Evolutionary conservation across 2,329 filamentous ascomycete species (phyloP).

Genomic region (Boeremia exigua): DNA sequence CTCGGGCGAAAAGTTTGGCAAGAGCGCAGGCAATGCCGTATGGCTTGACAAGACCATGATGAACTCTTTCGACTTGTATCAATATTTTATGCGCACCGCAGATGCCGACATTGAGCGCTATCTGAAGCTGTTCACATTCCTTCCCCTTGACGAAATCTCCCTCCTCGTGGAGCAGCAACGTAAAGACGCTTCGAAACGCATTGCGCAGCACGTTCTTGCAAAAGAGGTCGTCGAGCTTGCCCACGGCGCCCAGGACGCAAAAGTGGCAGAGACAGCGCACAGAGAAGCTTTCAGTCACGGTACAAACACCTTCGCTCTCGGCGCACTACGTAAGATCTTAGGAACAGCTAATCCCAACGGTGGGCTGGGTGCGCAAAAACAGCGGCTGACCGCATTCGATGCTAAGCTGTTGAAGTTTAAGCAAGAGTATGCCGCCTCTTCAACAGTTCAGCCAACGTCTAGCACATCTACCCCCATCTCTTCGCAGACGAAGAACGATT

Average conservation of each 20-base stretch:
- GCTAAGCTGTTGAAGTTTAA: conserved; percentile 32
- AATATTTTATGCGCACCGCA: conserved; percentile 82
- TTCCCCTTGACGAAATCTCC: conserved; percentile 73
- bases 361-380: conserved; percentile 2
- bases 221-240: conserved; percentile 80
- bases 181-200: conserved; percentile 70
- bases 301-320: conserved; percentile 37
- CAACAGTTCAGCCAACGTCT: conserved; percentile 19
- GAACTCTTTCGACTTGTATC: conserved; percentile 82
- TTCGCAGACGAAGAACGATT: conserved; percentile 50
- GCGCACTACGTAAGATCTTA: conserved; percentile 32
- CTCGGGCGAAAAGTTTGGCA: conserved; percentile 89
- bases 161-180: conserved; percentile 71
- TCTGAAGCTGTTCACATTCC: conserved; percentile 88
- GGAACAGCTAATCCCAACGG: conserved; percentile 8
- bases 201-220: conserved; percentile 84
- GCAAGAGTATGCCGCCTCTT: conserved; percentile 29
- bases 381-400: conserved; percentile 19
- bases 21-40: conserved; percentile 90
- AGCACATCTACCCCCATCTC: conserved; percentile 1
- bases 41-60: conserved; percentile 90
- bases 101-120: conserved; percentile 83
- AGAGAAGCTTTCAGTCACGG: conserved; percentile 52
- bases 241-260: conserved; percentile 72
- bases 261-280: conserved; percentile 65